Conservation (phyloP, 345 rosid genomes). For the Populus alba region DNA sequence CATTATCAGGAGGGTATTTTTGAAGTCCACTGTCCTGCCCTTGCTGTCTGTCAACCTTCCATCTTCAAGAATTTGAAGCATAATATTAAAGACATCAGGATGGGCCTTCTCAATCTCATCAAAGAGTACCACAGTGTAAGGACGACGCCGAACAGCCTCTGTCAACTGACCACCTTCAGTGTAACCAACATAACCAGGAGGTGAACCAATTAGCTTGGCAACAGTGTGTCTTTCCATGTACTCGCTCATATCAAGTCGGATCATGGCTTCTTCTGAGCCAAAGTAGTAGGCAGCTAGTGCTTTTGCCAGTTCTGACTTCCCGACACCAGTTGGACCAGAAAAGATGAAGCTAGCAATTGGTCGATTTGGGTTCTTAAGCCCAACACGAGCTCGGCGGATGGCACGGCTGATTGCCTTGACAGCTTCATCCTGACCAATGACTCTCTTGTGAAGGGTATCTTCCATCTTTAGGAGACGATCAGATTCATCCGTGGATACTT, state of each 20-base stretch:
- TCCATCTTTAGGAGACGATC: slow-evolving; percentile 95
- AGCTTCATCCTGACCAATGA: slow-evolving; percentile 98
- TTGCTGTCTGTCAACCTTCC: slow-evolving; percentile 97
- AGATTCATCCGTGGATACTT: slow-evolving; percentile 93
- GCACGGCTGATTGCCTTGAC: slow-evolving; percentile 94
- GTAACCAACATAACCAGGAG: slow-evolving; percentile 98
- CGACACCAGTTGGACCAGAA: slow-evolving; percentile 99
- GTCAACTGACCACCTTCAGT: slow-evolving; percentile 98
- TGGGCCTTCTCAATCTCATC: slow-evolving; percentile 99
- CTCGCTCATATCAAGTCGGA: slow-evolving; percentile 97
- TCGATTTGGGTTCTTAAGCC: slow-evolving; percentile 89
- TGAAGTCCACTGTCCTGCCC: slow-evolving; percentile 96
- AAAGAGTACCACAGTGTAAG: slow-evolving; percentile 83
- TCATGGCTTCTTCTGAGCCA: slow-evolving; percentile 98
- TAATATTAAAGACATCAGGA: slow-evolving; percentile 97
- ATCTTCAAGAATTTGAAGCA: slow-evolving; percentile 99
- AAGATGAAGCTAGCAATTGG: slow-evolving; percentile 98
- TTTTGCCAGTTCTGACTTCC: slow-evolving; percentile 96
- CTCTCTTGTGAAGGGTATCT: slow-evolving; percentile 83
- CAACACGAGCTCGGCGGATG: slow-evolving; percentile 96
- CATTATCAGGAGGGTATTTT: slow-evolving; percentile 95
- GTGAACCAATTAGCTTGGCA: slow-evolving; percentile 95
- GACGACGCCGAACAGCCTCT: slow-evolving; percentile 94
- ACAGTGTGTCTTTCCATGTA: slow-evolving; percentile 98
- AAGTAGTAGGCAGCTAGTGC: slow-evolving; percentile 92